Evolutionary conservation across 306 rosid species (phyloP).

Genomic region (Canavalia gladiata): DNA sequence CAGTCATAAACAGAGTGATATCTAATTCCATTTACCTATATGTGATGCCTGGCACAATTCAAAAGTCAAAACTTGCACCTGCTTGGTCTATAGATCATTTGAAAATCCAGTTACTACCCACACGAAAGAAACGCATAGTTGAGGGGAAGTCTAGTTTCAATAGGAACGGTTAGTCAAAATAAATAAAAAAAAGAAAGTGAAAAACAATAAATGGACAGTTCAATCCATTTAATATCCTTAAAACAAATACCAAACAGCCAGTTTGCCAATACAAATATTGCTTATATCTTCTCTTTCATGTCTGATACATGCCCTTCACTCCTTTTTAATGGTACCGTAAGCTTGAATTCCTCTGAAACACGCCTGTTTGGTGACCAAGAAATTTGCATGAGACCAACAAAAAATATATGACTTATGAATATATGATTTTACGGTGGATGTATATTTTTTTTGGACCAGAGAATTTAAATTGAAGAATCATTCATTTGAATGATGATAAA

Average conservation of each 20-base stretch:
- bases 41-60: background rate
- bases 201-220: constrained; percentile 57
- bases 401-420: background rate
- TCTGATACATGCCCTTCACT: constrained; percentile 17
- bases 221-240: constrained; percentile 53
- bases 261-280: constrained; percentile 41
- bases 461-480: background rate
- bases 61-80: constrained; percentile 6
- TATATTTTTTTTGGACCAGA: background rate
- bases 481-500: background rate
- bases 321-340: background rate
- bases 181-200: background rate
- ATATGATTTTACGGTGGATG: background rate
- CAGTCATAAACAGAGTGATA: constrained; percentile 1
- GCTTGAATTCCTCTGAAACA: constrained; percentile 28
- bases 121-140: constrained; percentile 34
- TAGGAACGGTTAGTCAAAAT: constrained; percentile 8
- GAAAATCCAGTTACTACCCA: constrained; percentile 16
- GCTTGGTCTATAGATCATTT: constrained; percentile 13
- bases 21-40: constrained; percentile 23
- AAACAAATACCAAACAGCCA: constrained; percentile 56
- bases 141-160: constrained; percentile 23
- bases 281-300: constrained; percentile 26
- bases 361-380: constrained; percentile 37
- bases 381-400: constrained; percentile 45